Base-by-base conservation (phyloP, 1,284 basidiomycete genomes). In the Ganoderma boninense region DNA sequence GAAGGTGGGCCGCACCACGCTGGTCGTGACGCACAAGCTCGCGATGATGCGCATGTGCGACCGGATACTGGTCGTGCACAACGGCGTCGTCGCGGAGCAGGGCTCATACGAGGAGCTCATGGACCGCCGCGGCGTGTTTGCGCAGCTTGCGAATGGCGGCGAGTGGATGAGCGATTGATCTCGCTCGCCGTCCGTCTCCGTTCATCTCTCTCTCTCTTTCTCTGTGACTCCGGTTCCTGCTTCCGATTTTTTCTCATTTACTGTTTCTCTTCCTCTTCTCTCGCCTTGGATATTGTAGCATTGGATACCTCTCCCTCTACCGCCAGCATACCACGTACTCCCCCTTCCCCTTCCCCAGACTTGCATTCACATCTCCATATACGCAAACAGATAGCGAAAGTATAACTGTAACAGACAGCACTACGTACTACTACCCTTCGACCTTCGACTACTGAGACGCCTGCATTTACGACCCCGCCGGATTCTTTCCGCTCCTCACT, bases 11-110 rank as follows among this genome's bases (percentile, higher is more conserved):
- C 86, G 92, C 70, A 98, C 96, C 71, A 96, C 95, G 65, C 80
- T 99, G 71, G 92, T 98, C 85, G 91, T 99, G 75, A 98, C 97
- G 26, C 97, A 99, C 84, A 97, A 97, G 80, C 80, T 96, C 60
- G 89, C 92, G 69, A 91, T 96, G 62, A 99, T 99, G 97, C 88
- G 86, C 79, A 90, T 92, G 86, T 98, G 97, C 83, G 96, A 98
- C 80, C 87, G 96, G 49, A 90, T 99, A 65, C 76, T 98, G 26
- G 94, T 98, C 54, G 80, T 99, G 13, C 86, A 92, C 18, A 90
- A 92, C 20, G 97, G 97, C 5, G 80, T 79, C 64, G 87, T 98
- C 23, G 92, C 85, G 13, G 96, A 98, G 82, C 83, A 95, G 74
- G 97, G 97, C 20, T 86, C 86, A 60, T 98, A 89, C 77, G 90